A percentile compares a stretch with the other conserved stretches of the same genome.
These are phyloP conservation scores for Suillus luteus DNA, from an alignment of 768 basidiomycete species.

Conservation along the genomic window DNA sequence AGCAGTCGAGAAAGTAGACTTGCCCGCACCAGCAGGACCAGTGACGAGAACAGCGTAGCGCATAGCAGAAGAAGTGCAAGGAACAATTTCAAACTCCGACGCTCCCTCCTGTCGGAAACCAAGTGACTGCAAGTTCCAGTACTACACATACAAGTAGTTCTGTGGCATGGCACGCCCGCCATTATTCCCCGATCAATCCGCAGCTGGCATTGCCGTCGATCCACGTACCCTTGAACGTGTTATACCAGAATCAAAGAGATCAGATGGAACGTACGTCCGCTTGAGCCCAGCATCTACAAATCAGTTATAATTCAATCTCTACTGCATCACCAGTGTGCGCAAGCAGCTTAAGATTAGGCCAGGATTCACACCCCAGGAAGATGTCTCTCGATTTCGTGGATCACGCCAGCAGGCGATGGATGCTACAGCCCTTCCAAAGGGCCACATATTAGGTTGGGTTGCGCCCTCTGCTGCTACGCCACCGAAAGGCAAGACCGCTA, in stretches of 20 bases:
- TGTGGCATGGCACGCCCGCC: conserved; percentile 72
- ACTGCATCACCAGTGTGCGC: conserved; percentile 56
- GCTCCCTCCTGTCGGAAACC: conserved; percentile 6
- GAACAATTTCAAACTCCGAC: conserved; percentile 32
- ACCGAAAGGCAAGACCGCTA: conserved; percentile 29
- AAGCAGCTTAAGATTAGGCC: conserved; percentile 90
- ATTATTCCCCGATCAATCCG: conserved; percentile 66
- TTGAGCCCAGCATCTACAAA: conserved; percentile 12
- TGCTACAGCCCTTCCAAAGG: conserved; percentile 61
- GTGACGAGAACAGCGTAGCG: conserved; percentile 87
- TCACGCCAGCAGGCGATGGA: conserved; percentile 77
- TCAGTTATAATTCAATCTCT: conserved; percentile 10
- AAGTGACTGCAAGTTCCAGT: conserved; percentile 11
- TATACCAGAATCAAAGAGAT: conserved; percentile 78
- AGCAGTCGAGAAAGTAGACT: conserved; percentile 89
- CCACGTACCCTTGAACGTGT: conserved; percentile 86
- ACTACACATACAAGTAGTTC: conserved; percentile 13
- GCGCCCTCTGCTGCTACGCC: conserved; percentile 53
- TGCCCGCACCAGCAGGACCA: conserved; percentile 98
- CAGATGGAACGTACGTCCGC: conserved; percentile 76
- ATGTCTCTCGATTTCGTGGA: conserved; percentile 83
- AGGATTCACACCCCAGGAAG: conserved; percentile 94
- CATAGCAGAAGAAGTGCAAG: conserved; percentile 45
- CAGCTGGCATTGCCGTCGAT: conserved; percentile 81
- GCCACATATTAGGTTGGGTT: conserved; percentile 83